Evolutionary conservation across 78 protist species (phyloP), one percentile per base, ranked within the genome.

Genomic region (Cyanophora paradoxa): DNA sequence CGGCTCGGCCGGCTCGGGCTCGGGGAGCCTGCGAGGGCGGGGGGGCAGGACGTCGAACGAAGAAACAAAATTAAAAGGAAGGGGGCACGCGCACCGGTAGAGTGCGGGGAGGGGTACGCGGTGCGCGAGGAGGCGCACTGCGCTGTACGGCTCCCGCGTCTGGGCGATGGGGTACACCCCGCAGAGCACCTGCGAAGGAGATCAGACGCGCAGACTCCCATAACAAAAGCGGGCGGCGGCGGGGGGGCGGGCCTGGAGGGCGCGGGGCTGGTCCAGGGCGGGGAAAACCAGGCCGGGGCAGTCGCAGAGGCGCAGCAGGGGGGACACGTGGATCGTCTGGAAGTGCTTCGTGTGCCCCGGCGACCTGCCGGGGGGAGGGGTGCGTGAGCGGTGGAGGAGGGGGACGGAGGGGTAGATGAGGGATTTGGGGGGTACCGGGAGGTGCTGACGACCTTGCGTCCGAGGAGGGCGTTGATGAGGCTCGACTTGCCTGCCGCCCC

Each of bases 281-380:
- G 96, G 96, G 66, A 90, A 86, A 11, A 88, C 87, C 13, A 92
- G 40, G 17, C 96, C 96, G 1, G 96, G 96, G 48, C 93, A 92
- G 74, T 92, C 96, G 36, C 78, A 72, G 40, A 92, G 75, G 50
- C 74, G 57, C 31, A 92, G 72, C 22, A 69, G 72, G 34, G 20
- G 42, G 30, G 82, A 40, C 22, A 92, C 52, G 24, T 48, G 33
- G 41, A 83, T 79, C 26, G 92, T 91, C 68, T 92, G 96, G 66
- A 87, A 80, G 58, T 89, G 93, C 76, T 92, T 92, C 34, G 96
- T 92, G 77, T 92, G 96, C 24, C 96, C 96, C 19, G 95, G 92
- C 17, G 93, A 17, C 14, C 28, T 26, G 28, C 36, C 48, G 10
- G 48, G 6, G 10, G 22, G 6, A 42, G 48, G 6, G 48, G 22